These are phyloP conservation scores for Astrephomene gubernaculifera DNA, from an alignment of 139 green algal genomes.

Conservation along the genomic window DNA sequence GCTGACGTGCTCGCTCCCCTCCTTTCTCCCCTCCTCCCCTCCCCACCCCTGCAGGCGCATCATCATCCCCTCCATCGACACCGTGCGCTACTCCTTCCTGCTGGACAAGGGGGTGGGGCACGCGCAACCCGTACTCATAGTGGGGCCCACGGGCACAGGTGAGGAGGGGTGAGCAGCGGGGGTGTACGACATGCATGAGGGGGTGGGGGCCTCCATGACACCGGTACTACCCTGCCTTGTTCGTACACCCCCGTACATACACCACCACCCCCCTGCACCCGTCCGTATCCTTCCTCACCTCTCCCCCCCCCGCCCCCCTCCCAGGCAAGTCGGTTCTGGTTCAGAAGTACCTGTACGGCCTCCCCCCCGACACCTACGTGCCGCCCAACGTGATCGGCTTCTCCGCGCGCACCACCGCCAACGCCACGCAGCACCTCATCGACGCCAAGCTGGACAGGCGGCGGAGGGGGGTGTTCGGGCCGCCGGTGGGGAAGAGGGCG, in stretches of 20 bases:
- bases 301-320: no score
- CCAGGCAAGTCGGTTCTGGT: constrained; percentile 69
- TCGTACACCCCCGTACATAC: no score
- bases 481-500: constrained; percentile 69
- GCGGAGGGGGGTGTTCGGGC: constrained; percentile 79
- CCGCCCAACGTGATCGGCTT: constrained; percentile 76
- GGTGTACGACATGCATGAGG: no score
- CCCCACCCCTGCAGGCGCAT: constrained; percentile 51
- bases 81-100: constrained; percentile 76
- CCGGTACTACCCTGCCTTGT: no score
- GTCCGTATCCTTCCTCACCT: no score
- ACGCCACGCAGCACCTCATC: constrained; percentile 71
- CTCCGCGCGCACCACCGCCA: constrained; percentile 76
- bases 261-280: no score
- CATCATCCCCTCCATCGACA: constrained; percentile 80
- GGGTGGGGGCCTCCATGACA: no score
- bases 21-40: no score
- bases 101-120: constrained; percentile 71
- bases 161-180: neutral
- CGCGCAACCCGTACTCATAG: constrained; percentile 69
- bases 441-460: constrained; percentile 77
- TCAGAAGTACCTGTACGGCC: constrained; percentile 67
- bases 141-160: constrained; percentile 77
- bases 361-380: constrained; percentile 63
- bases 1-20: no score